Evolutionary conservation across 2,329 filamentous ascomycete species (phyloP), one percentile per base, ranked within the genome.

Genomic region (Coniochaeta prunicola): DNA sequence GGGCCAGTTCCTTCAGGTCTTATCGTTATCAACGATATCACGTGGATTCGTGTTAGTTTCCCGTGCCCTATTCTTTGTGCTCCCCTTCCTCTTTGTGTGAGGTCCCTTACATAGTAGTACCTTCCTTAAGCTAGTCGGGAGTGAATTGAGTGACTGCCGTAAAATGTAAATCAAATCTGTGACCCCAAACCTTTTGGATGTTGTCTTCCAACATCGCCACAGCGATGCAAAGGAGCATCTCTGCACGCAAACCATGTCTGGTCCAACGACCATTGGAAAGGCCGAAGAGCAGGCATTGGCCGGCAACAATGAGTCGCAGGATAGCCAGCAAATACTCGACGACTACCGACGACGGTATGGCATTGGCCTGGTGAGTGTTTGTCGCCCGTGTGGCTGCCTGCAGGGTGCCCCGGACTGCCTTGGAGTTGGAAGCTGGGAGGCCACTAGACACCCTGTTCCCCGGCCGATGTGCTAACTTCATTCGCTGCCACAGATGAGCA

Each of bases 301-400:
- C 5, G 73, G 70, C 57, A 66, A 60, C 59, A 66, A 69, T 60
- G 75, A 76, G 58, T 73, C 74, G 8, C 76, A 78, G 63, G 76
- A 79, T 64, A 79, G 74, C 68, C 76, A 78, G 66, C 66, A 69
- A 28, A 67, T 79, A 28, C 63, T 76, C 2, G 70, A 74, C 36
- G 68, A 68, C 58, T 70, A 76, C 62, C 71, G 70, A 61, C 68
- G 66, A 21, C 67, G 74, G 59, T 73, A 76, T 59, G 75, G 74
- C 58, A 67, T 74, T 17, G 71, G 68, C 53, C 65, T 68, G 68
- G 76, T 77, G 69, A 66, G 75, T 50, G 12, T 76, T 58, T 21
- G 48, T 19, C 8, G 48, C 48, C 34, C 30, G 48, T 53, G 48
- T 24, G 4, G 48, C 48, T 5, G 30, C 48, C 48, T 59, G 60